A percentile compares a stretch with the other conserved stretches of the same genome.
Evolutionary conservation across 2,329 filamentous ascomycete genomes (phyloP).

Genomic region (Pyrenophora tritici-repentis): DNA sequence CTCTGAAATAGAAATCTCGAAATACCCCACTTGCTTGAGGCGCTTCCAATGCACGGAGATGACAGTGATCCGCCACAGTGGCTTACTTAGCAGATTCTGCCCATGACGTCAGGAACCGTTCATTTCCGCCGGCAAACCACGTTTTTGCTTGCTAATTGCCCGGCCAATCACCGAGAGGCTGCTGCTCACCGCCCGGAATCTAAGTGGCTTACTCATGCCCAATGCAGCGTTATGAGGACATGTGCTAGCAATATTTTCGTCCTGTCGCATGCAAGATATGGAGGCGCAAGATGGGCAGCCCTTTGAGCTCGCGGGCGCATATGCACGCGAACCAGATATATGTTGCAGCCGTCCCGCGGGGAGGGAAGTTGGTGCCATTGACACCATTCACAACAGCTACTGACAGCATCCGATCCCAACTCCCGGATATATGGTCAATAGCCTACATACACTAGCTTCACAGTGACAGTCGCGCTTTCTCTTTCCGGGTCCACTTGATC

Average conservation of each 20-base stretch:
- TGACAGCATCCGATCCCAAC: slow-evolving; percentile 1
- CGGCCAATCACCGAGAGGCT: slow-evolving; percentile 1
- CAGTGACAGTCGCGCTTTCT: neutral
- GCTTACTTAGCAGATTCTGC: slow-evolving; percentile 9
- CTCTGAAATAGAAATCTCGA: neutral
- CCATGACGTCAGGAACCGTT: slow-evolving; percentile 4
- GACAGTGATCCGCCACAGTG: neutral
- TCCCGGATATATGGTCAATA: slow-evolving; percentile 6
- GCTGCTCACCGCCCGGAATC: slow-evolving; percentile 2
- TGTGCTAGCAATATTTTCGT: slow-evolving; percentile 1
- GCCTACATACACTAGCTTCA: neutral
- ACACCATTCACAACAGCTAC: too few species aligned
- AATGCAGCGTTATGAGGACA: neutral
- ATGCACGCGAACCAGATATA: slow-evolving; percentile 1
- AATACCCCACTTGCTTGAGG: neutral
- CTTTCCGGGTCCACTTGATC: slow-evolving; percentile 5
- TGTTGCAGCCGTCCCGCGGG: neutral
- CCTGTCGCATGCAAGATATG: neutral
- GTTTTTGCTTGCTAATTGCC: neutral
- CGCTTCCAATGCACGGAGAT: slow-evolving; percentile 8
- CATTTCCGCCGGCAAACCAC: neutral
- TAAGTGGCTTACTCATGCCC: slow-evolving; percentile 11
- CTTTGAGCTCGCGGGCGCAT: neutral
- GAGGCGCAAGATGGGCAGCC: neutral
- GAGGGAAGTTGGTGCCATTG: too few species aligned